phyloP scores from a whole-genome alignment of 139 green algal species.

The Chlamydomonas sp. region DNA sequence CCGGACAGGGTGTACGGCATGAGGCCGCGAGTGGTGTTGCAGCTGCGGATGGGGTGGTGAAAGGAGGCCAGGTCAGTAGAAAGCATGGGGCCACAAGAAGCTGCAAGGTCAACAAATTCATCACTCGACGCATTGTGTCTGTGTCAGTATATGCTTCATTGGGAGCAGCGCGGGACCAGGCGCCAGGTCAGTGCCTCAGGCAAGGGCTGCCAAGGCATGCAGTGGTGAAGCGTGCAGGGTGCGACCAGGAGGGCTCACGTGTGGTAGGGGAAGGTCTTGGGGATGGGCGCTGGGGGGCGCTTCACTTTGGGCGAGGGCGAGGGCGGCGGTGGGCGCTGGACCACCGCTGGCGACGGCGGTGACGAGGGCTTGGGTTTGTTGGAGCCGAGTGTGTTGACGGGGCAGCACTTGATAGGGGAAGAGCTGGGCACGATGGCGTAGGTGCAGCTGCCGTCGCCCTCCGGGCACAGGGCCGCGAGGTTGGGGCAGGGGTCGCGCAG shows the following conservation, averaged over 20 bases:
- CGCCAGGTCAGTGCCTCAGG: no score
- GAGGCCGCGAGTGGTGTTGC: neutral
- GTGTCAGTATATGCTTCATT: no score
- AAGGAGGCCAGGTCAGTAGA: neutral
- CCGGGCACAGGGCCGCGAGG: slow-evolving; percentile 20
- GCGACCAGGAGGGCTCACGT: no score
- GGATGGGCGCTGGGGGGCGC: no score
- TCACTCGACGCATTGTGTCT: no score
- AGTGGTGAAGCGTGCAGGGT: no score
- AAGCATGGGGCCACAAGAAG: slow-evolving; percentile 3
- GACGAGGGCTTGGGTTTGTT: neutral
- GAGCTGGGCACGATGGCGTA: slow-evolving; percentile 12
- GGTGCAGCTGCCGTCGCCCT: slow-evolving; percentile 33
- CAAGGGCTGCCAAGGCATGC: no score
- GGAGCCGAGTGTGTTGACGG: slow-evolving; percentile 11
- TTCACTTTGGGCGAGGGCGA: neutral
- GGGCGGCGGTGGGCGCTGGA: neutral
- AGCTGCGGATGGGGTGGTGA: neutral
- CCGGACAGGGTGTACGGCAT: slow-evolving; percentile 22
- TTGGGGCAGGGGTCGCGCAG: slow-evolving; percentile 39
- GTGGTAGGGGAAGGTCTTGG: no score
- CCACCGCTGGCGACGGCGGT: neutral
- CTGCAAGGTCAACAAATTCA: neutral
- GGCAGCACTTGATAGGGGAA: slow-evolving; percentile 2
- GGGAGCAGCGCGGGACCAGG: no score